Percentiles rank a stretch among this genome's conserved stretches.
Evolutionary conservation across 495 filamentous ascomycete species (phyloP).

Genomic region (Hypoxylon fragiforme): DNA sequence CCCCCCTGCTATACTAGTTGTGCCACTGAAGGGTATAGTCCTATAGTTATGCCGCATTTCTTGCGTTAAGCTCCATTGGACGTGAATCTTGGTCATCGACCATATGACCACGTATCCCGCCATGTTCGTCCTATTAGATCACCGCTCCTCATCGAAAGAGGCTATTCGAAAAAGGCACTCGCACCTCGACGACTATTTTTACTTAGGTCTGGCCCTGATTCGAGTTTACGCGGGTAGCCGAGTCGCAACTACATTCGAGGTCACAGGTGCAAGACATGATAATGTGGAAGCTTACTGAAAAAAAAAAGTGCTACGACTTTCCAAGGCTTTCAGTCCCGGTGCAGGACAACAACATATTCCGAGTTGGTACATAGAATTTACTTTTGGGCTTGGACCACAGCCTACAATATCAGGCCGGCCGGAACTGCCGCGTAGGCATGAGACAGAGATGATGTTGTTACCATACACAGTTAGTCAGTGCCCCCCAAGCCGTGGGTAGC

Average conservation of each 20-base stretch:
- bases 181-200: slow-evolving; percentile 10
- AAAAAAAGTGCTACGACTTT: slow-evolving; percentile 18
- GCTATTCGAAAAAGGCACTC: slow-evolving; percentile 1
- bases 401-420: slow-evolving; percentile 4
- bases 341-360: slow-evolving; percentile 12
- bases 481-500: slow-evolving; percentile 24
- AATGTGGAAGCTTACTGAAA: slow-evolving; percentile 20
- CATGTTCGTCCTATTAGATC: slow-evolving; percentile 19
- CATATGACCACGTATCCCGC: slow-evolving; percentile 17
- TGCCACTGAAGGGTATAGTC: slow-evolving; percentile 19
- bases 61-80: slow-evolving; percentile 12
- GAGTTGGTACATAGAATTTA: slow-evolving; percentile 23
- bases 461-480: slow-evolving; percentile 18
- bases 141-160: neutral
- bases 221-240: slow-evolving; percentile 28
- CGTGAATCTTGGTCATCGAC: slow-evolving; percentile 3
- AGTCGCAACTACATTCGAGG: slow-evolving; percentile 21
- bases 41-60: slow-evolving; percentile 16
- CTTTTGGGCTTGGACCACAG: slow-evolving; percentile 15
- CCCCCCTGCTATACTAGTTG: slow-evolving; percentile 9
- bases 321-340: slow-evolving; percentile 2
- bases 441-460: slow-evolving; percentile 16
- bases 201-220: slow-evolving; percentile 14
- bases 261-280: slow-evolving; percentile 21
- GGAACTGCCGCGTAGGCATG: slow-evolving; percentile 7